Evolutionary conservation across 345 rosid species (phyloP), one percentile per base, ranked within the genome.

Genomic region (Euclidium syriacum): DNA sequence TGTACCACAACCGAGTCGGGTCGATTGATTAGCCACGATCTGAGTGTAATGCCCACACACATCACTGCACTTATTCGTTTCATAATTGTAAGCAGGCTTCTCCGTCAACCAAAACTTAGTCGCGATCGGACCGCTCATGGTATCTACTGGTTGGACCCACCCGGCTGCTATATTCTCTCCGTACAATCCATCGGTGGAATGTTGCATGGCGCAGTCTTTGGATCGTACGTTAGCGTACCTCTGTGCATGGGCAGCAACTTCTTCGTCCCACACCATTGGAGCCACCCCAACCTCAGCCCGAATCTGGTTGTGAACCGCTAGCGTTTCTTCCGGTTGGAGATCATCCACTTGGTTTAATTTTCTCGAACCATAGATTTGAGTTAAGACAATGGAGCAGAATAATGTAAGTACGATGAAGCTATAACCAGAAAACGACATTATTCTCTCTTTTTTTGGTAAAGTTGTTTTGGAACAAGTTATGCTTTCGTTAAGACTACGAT

Each of bases 11-110:
- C 95, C 95, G 0, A 88, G n/a, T 1, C 67, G 74, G 16, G 55
- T 51, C 1, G 91, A 80, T 50, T 80, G 49, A 7, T 78, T 69
- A 83, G 91, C 83, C 57, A 87, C 89, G 10, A 83, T 82, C 62
- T 87, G 91, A 5, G 95, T 87, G 43, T 87, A 87, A 71, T 87
- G 91, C 5, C 79, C 79, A 46, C 95, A 85, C 17, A 42, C 29
- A 27, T 65, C 61, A 5, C 49, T 65, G 5, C 95, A 87, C 0
- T 33, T 53, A 35, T 83, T 90, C 4, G 89, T 47, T 2, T 2
- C 29, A 58, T 80, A 65, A 46, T 81, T 51, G 24, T 85, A 88
- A 50, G 64, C 0, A 6, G 30, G 54, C 77, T 77, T 73, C 75
- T 83, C 91, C 7, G 56, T 59, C 1, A 63, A 80, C 89, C 89